Percentiles rank a stretch among this genome's conserved stretches.
phyloP scores from a whole-genome alignment of 176 grass and related monocot species.

The Saccharum officinarum region DNA sequence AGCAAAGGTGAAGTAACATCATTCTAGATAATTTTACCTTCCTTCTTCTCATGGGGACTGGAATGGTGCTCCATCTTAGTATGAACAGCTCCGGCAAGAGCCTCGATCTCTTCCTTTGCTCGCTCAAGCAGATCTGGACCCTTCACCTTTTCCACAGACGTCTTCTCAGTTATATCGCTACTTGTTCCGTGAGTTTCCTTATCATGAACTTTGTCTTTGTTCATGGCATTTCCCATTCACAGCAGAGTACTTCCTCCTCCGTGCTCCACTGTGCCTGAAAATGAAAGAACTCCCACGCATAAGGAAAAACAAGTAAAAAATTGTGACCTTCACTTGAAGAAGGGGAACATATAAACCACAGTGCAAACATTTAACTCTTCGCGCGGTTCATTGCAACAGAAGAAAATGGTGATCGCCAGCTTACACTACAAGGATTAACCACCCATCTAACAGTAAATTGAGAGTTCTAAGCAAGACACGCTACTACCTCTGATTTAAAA shows the following conservation, averaged over 20 bases:
- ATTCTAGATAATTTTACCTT: conserved; percentile 35
- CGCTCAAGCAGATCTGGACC: conserved; percentile 65
- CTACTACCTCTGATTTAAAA: background rate
- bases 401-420: background rate
- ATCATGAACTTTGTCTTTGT: conserved; percentile 44
- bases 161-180: conserved; percentile 45
- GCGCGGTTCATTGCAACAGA: background rate
- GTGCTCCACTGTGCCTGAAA: background rate
- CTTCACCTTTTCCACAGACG: conserved; percentile 56
- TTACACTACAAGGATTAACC: background rate
- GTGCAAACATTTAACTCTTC: background rate
- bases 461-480: background rate
- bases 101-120: conserved; percentile 83
- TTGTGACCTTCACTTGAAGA: background rate
- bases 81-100: conserved; percentile 49
- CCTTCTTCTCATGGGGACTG: conserved; percentile 35
- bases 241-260: background rate
- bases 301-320: background rate
- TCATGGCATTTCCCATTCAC: conserved; percentile 9
- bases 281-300: background rate
- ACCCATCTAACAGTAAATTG: background rate
- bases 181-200: conserved; percentile 75
- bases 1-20: background rate
- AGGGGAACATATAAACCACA: background rate
- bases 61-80: conserved; percentile 52